A percentile compares a stretch with the other conserved stretches of the same genome.
phyloP scores from a whole-genome alignment of 208 protist genomes.

The Histomonas meleagridis region DNA sequence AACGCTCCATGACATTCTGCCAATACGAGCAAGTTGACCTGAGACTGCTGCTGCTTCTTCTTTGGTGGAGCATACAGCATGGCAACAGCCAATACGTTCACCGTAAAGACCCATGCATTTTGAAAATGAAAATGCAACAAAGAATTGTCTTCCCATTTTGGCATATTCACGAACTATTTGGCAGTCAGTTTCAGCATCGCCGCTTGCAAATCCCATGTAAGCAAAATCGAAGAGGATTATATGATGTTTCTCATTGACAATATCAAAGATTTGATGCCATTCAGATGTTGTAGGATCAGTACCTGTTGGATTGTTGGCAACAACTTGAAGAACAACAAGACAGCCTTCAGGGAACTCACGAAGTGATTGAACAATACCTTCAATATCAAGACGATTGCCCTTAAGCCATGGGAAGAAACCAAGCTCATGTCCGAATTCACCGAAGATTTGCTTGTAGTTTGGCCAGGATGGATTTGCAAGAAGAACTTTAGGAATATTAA shows the following conservation, averaged over 20 bases:
- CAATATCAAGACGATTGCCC: constrained; percentile 61
- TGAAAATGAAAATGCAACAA: constrained; percentile 37
- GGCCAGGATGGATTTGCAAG: constrained; percentile 63
- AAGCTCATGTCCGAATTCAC: constrained; percentile 44
- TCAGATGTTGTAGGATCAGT: constrained; percentile 79
- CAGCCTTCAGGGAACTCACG: constrained; percentile 52
- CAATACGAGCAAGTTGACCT: not conserved
- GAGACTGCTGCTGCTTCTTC: not conserved
- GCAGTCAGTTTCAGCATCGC: constrained; percentile 78
- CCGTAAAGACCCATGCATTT: constrained; percentile 45
- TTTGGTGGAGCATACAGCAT: not conserved
- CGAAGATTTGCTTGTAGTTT: constrained; percentile 57
- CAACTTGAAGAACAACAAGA: constrained; percentile 83
- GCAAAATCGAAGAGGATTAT: constrained; percentile 83
- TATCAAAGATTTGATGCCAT: constrained; percentile 74
- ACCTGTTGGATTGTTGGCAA: constrained; percentile 95
- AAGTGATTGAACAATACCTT: constrained; percentile 65
- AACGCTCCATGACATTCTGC: not conserved
- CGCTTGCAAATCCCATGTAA: constrained; percentile 77
- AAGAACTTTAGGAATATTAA: constrained; percentile 54
- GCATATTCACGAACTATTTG: not conserved
- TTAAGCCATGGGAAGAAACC: constrained; percentile 67
- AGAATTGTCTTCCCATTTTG: not conserved
- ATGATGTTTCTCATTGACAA: constrained; percentile 57
- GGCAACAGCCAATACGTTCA: constrained; percentile 35